Conservation (phyloP, 23 red algal genomes). For the Rhodosorus marinus region DNA sequence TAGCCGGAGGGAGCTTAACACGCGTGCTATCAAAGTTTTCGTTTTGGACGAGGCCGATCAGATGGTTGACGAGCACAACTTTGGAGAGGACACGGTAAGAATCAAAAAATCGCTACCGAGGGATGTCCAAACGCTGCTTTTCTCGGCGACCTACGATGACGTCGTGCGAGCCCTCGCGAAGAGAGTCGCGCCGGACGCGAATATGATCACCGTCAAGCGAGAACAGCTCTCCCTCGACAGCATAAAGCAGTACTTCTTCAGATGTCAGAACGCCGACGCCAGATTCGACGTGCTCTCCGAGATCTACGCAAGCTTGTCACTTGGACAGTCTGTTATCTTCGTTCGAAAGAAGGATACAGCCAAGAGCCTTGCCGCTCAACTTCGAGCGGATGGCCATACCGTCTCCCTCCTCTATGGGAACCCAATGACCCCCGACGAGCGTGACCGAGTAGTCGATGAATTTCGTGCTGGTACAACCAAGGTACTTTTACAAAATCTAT, state of each 20-base stretch:
- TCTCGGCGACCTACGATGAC: conserved; percentile 80
- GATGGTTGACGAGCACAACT: conserved; percentile 86
- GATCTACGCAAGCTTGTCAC: conserved; percentile 52
- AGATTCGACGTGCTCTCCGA: conserved; percentile 62
- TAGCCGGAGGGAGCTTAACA: conserved; percentile 30
- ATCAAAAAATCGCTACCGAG: conserved; percentile 45
- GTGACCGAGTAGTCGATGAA: conserved; percentile 80
- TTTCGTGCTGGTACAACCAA: conserved; percentile 71
- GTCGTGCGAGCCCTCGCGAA: conserved; percentile 46
- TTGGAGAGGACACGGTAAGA: conserved; percentile 90
- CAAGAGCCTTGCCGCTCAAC: conserved; percentile 15
- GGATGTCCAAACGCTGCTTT: conserved; percentile 66
- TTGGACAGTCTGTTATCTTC: conserved; percentile 91
- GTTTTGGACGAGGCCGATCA: conserved; percentile 93
- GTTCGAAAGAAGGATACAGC: conserved; percentile 42
- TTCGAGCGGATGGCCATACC: conserved; percentile 65
- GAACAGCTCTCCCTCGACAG: conserved; percentile 69
- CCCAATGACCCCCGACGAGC: conserved; percentile 79
- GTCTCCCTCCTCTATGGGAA: conserved; percentile 78
- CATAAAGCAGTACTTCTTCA: conserved; percentile 74
- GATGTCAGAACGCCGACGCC: conserved; percentile 34
- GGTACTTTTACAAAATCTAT: no score
- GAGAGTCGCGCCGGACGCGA: conserved; percentile 54
- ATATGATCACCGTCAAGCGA: conserved; percentile 79
- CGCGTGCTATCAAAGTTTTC: conserved; percentile 42